Percentiles rank a stretch among this genome's conserved stretches.
phyloP scores from a whole-genome alignment of 2,329 filamentous ascomycete genomes.

The Cadophora luteo-olivacea region DNA sequence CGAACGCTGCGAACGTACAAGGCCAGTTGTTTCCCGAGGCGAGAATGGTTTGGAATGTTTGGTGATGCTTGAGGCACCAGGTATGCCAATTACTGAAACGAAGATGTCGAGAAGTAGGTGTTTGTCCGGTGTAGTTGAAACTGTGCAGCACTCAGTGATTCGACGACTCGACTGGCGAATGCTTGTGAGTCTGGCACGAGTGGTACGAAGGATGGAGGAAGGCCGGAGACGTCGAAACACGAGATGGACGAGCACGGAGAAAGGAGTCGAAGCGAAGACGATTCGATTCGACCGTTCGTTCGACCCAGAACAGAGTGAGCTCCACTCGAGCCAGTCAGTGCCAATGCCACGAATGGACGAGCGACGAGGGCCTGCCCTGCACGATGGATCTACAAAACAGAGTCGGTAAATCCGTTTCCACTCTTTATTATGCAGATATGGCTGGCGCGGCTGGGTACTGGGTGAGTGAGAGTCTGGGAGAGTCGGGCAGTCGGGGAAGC shows the following conservation, averaged over 20 bases:
- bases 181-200: slow-evolving; percentile 29
- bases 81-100: slow-evolving; percentile 29
- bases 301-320: background rate
- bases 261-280: slow-evolving; percentile 29
- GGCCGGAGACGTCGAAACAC: slow-evolving; percentile 29
- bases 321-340: slow-evolving; percentile 16
- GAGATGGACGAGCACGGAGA: slow-evolving; percentile 26
- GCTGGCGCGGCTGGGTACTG: slow-evolving; percentile 19
- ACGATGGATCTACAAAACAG: slow-evolving; percentile 36
- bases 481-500: background rate
- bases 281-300: slow-evolving; percentile 19
- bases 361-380: slow-evolving; percentile 33
- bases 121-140: slow-evolving; percentile 36
- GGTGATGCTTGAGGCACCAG: slow-evolving; percentile 28
- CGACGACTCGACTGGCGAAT: slow-evolving; percentile 19
- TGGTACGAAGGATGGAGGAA: slow-evolving; percentile 23
- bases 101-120: slow-evolving; percentile 32
- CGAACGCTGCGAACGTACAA: slow-evolving; percentile 19
- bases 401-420: slow-evolving; percentile 33
- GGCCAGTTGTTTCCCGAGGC: slow-evolving; percentile 13
- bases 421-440: slow-evolving; percentile 9
- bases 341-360: slow-evolving; percentile 22
- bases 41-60: slow-evolving; percentile 24
- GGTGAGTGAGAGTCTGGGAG: slow-evolving; percentile 14
- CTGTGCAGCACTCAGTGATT: slow-evolving; percentile 27